Percentiles rank a stretch among this genome's conserved stretches.
These are phyloP conservation scores for Pseudisothecium myosuroides DNA, from an alignment of 225 moss, liverwort and hornwort species.

Conservation along the genomic window DNA sequence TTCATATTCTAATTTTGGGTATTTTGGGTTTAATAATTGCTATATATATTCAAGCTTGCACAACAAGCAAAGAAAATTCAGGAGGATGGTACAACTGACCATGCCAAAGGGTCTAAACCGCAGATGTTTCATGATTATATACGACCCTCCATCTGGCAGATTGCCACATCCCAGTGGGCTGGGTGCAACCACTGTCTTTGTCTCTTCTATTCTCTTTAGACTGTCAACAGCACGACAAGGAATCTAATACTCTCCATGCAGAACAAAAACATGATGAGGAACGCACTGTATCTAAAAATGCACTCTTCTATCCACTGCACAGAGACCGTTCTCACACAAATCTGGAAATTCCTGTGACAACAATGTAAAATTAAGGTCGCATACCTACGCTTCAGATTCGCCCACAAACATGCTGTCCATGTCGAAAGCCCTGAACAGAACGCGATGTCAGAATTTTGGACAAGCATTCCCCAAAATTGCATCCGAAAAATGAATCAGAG, in stretches of 20 bases:
- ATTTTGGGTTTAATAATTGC: background rate
- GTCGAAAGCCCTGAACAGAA: conserved; percentile 41
- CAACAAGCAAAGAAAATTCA: background rate
- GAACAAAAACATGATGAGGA: background rate
- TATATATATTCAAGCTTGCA: background rate
- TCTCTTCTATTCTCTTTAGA: conserved; percentile 33
- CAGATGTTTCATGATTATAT: conserved; percentile 70
- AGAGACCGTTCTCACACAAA: background rate
- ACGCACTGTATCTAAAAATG: background rate
- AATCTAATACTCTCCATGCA: background rate
- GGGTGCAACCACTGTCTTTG: conserved; percentile 47
- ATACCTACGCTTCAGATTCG: conserved; percentile 92
- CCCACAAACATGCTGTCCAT: conserved; percentile 63
- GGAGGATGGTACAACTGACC: conserved; percentile 13
- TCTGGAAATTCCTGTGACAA: background rate
- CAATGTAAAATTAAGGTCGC: conserved; percentile 19
- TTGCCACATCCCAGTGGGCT: conserved; percentile 59
- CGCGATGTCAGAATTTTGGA: background rate
- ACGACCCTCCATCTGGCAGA: conserved; percentile 66
- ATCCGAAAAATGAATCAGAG: background rate
- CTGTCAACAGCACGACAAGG: conserved; percentile 22
- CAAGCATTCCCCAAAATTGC: background rate
- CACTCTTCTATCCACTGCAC: background rate
- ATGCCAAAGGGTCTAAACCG: conserved; percentile 79
- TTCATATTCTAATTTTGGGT: background rate